These are phyloP conservation scores for Emericellopsis atlantica DNA, from an alignment of 2,329 filamentous ascomycete genomes.

Conservation along the genomic window DNA sequence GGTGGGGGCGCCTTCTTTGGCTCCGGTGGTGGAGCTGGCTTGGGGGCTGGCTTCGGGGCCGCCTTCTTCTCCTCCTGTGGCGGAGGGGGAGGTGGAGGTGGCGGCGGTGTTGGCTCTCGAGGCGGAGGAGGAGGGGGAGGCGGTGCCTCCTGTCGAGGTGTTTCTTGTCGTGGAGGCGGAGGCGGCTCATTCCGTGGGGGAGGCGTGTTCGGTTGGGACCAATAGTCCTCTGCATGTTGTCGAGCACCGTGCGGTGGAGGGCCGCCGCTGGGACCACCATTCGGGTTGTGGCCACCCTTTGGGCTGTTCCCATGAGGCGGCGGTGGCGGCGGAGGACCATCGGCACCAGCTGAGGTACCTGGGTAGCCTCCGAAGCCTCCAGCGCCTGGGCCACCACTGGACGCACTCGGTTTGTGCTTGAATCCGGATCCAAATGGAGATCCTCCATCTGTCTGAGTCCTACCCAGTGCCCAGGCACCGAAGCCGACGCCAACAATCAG, in stretches of 20 bases:
- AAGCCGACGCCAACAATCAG: constrained; percentile 63
- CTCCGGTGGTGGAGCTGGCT: constrained; percentile 3
- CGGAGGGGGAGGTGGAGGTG: too few relatives aligned
- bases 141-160: too few relatives aligned
- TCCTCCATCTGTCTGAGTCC: constrained; percentile 19
- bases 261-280: constrained; percentile 1
- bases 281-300: constrained; percentile 3
- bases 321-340: constrained; percentile 18
- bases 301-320: constrained; percentile 9
- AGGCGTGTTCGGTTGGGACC: neutral
- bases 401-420: constrained; percentile 1
- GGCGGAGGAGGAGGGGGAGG: too few relatives aligned
- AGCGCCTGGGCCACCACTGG: neutral
- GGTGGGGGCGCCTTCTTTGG: constrained; percentile 11
- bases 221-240: neutral
- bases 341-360: constrained; percentile 18
- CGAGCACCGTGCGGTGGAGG: constrained; percentile 3
- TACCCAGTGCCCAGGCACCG: constrained; percentile 55
- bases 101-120: too few relatives aligned
- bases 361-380: constrained; percentile 10
- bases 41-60: too few relatives aligned
- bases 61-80: too few relatives aligned
- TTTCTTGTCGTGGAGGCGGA: constrained; percentile 5
- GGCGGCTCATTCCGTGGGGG: neutral
- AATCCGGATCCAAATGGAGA: constrained; percentile 1